Base-by-base conservation (phyloP, 78 protist species). In the Chrysochromulina parva region DNA sequence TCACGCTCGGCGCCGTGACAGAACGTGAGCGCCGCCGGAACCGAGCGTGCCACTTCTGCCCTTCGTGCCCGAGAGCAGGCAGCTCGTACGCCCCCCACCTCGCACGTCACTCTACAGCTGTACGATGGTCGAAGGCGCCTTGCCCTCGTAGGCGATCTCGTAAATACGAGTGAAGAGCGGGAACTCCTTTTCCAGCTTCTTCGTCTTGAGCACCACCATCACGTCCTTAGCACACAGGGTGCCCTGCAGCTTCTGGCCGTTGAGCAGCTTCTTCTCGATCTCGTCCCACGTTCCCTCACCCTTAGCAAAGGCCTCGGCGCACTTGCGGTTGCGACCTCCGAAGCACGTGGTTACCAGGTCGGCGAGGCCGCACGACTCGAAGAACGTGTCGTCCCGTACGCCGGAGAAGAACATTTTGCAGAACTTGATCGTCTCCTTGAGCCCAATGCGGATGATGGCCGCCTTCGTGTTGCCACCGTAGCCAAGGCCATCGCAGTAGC, bases 231-330 rank as follows among this genome's bases (percentile, higher is more conserved):
- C 58, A 20, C 95, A 91, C 22, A 28, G 38, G 24, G 87, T 85
- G 28, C 96, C 96, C 81, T 58, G 96, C 82, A 95, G 89, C 94
- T 95, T 95, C 86, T 92, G 96, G 0, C 96, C 97, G n/a, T 57
- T 59, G 22, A 95, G 84, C 80, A 94, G 60, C 82, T 92, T 92
- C 13, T 13, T 69, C 91, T 95, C 97, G 47, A 95, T 58, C 62
- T 58, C 28, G 17, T 91, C 90, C 57, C 67, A 92, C 22, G 86
- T 13, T 76, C 74, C 10, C 4, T 19, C 19, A 28, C 84, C 7
- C 28, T 17, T 38, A 28, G 47, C 88, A 24, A 92, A 93, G 6
- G 94, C 96, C 88, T 81, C 84, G 57, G 95, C 90, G 55, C 86
- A 81, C 80, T 80, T 90, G 58, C 86, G 86, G 48, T 28, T 78